phyloP scores from a whole-genome alignment of 148 eudicot species.

The Cornus controversa region DNA sequence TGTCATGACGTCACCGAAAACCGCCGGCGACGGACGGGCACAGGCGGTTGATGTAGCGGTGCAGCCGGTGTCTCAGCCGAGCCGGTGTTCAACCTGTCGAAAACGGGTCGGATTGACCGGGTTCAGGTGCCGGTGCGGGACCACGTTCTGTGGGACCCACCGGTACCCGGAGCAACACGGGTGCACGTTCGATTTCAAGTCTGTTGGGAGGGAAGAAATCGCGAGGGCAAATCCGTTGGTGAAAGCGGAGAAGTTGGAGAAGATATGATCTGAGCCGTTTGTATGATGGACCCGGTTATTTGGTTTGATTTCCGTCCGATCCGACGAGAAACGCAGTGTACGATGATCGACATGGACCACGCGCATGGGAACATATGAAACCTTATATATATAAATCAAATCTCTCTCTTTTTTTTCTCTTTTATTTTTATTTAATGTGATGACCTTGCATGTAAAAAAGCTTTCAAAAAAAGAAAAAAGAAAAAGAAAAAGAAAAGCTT shows the following conservation, averaged over 20 bases:
- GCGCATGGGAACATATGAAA: background rate
- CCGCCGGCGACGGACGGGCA: constrained; percentile 1
- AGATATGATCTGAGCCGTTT: constrained; percentile 28
- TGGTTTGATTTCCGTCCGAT: background rate
- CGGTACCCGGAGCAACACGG: constrained; percentile 67
- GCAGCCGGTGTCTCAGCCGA: constrained; percentile 23
- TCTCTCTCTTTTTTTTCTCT: background rate
- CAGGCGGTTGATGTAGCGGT: constrained; percentile 6
- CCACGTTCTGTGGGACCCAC: constrained; percentile 55
- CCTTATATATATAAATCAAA: background rate
- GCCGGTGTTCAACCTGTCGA: constrained; percentile 47
- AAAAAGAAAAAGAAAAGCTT: no score
- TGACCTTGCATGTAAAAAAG: background rate
- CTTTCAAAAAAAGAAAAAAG: background rate
- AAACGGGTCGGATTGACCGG: constrained; percentile 60
- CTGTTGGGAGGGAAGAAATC: constrained; percentile 50
- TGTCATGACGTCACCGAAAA: background rate
- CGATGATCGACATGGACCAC: background rate
- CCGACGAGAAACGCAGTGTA: background rate
- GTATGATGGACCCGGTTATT: no score
- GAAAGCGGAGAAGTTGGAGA: constrained; percentile 51
- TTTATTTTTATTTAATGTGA: background rate
- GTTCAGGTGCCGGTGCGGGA: constrained; percentile 61
- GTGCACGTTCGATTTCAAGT: constrained; percentile 60
- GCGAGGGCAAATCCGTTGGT: constrained; percentile 67